phyloP scores from a whole-genome alignment of 805 yeast genomes.

The Candida railenensis region DNA sequence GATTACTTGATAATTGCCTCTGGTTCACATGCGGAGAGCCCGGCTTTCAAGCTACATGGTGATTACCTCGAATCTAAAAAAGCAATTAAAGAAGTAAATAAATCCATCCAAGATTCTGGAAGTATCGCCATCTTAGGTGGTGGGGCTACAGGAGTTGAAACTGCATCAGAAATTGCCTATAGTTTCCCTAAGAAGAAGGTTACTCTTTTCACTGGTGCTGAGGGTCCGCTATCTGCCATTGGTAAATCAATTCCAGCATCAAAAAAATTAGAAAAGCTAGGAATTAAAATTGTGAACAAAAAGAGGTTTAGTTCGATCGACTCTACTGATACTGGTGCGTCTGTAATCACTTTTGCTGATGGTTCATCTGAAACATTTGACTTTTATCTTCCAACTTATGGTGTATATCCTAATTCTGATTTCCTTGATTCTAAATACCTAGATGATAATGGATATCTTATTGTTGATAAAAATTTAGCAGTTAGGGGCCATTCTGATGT shows the following conservation, averaged over 20 bases:
- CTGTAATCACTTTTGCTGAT: conserved; percentile 14
- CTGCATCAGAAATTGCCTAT: conserved; percentile 35
- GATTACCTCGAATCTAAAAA: conserved; percentile 13
- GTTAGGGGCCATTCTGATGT: conserved; percentile 25
- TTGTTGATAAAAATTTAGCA: conserved; percentile 24
- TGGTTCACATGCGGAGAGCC: conserved; percentile 22
- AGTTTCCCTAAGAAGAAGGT: conserved; percentile 16
- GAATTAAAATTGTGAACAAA: conserved; percentile 24
- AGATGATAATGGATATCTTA: conserved; percentile 27
- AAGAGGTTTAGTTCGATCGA: conserved; percentile 9
- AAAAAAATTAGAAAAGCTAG: conserved; percentile 13
- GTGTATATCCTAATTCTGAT: conserved; percentile 30
- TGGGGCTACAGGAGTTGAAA: conserved; percentile 40
- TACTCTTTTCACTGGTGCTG: conserved; percentile 25
- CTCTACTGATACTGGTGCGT: conserved; percentile 4
- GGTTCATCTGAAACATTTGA: conserved; percentile 22
- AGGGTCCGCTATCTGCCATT: conserved; percentile 15
- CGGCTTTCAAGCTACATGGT: conserved; percentile 26
- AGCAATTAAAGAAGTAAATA: conserved; percentile 15
- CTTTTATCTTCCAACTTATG: conserved; percentile 26
- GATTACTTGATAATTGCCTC: conserved; percentile 36
- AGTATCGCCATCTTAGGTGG: conserved; percentile 39
- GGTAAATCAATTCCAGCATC: conserved; percentile 14
- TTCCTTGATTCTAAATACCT: conserved; percentile 23
- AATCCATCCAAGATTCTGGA: conserved; percentile 18